Evolutionary conservation across 2,329 filamentous ascomycete species (phyloP).

Genomic region (Orbilia oligospora): DNA sequence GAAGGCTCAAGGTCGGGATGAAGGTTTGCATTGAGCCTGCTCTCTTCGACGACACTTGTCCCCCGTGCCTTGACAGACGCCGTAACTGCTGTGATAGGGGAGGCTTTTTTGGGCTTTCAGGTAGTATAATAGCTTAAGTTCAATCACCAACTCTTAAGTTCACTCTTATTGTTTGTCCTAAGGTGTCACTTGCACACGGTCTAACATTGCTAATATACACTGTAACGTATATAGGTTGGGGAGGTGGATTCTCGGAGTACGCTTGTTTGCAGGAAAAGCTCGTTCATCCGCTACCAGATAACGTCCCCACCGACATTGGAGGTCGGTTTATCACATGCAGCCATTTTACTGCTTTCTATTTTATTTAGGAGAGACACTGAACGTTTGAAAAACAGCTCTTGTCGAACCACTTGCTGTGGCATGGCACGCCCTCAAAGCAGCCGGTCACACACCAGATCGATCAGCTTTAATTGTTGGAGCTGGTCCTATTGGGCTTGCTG

Average conservation of each 20-base stretch:
- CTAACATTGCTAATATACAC: too few species aligned
- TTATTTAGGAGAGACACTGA: neutral
- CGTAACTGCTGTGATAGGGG: conserved; percentile 74
- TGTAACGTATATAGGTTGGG: conserved; percentile 55
- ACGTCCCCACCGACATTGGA: conserved; percentile 71
- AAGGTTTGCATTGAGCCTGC: conserved; percentile 75
- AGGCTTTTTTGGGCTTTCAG: conserved; percentile 71
- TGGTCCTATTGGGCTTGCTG: conserved; percentile 75
- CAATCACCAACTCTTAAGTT: neutral
- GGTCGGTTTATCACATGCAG: conserved; percentile 61
- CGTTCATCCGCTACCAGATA: conserved; percentile 67
- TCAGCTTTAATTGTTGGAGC: conserved; percentile 74
- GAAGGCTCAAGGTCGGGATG: conserved; percentile 71
- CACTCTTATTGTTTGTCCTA: neutral
- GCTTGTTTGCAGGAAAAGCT: conserved; percentile 73
- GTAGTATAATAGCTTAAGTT: too few species aligned
- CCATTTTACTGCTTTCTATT: conserved; percentile 54
- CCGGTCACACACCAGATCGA: conserved; percentile 69
- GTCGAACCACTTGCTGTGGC: conserved; percentile 76
- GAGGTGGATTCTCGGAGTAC: conserved; percentile 67
- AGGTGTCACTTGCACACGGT: neutral
- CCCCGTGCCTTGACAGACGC: conserved; percentile 71
- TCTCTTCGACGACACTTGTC: conserved; percentile 69
- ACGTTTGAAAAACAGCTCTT: conserved; percentile 68
- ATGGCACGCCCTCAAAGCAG: conserved; percentile 73